Evolutionary conservation across 108 stramenopile genomes (phyloP).

Genomic region (Nannochloropsis oceanica): DNA sequence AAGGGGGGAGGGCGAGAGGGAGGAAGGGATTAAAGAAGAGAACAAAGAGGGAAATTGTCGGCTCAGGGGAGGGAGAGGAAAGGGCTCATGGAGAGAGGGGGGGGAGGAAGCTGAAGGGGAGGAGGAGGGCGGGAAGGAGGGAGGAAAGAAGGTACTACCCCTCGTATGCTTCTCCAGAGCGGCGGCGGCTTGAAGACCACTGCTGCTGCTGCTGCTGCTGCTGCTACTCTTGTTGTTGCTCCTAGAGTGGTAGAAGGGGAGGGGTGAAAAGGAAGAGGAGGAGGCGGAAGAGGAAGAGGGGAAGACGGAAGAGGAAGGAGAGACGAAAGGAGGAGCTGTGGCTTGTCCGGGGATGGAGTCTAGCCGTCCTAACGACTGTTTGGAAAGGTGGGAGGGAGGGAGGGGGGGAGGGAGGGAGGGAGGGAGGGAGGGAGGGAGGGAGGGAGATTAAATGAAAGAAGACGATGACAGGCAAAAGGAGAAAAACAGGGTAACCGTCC

Average conservation of each 20-base stretch:
- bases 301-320: not conserved
- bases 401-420: not conserved
- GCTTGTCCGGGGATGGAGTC: no score
- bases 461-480: no score
- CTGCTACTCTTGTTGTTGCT: not conserved
- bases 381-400: not conserved
- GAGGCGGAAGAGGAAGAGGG: not conserved
- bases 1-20: not conserved
- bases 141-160: not conserved
- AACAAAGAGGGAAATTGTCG: not conserved
- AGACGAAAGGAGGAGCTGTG: no score
- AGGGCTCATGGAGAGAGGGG: not conserved
- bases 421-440: not conserved
- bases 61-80: not conserved
- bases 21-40: not conserved
- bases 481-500: no score
- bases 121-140: not conserved
- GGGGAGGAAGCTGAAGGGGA: not conserved
- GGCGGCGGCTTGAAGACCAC: not conserved
- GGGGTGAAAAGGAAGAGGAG: not conserved
- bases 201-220: not conserved
- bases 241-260: not conserved
- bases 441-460: no score
- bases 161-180: not conserved
- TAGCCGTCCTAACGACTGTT: no score